These are phyloP conservation scores for Nissolia schottii DNA, from an alignment of 306 rosid genomes.

Conservation along the genomic window DNA sequence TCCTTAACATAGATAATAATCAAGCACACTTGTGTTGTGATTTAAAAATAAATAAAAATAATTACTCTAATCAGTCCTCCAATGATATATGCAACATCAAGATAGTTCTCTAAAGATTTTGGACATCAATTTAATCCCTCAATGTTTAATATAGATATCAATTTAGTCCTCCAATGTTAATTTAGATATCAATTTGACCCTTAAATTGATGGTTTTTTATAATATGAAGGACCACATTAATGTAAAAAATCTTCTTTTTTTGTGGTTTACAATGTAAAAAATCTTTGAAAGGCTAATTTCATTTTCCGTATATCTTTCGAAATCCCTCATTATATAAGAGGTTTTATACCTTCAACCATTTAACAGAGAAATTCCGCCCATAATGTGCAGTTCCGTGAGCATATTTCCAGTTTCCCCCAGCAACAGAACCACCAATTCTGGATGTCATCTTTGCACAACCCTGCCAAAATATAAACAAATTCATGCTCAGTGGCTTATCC, in stretches of 20 bases:
- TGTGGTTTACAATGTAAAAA: too few relatives aligned
- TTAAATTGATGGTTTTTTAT: not conserved
- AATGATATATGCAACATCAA: too few relatives aligned
- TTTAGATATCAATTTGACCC: not conserved
- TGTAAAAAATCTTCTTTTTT: not conserved
- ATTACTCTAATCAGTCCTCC: not conserved
- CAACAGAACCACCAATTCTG: slow-evolving; percentile 92
- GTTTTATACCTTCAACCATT: slow-evolving; percentile 81
- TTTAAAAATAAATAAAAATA: not conserved
- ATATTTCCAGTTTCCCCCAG: slow-evolving; percentile 99
- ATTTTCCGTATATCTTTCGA: not conserved
- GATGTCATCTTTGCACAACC: slow-evolving; percentile 99
- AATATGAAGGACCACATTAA: not conserved
- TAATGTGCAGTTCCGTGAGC: slow-evolving; percentile 99
- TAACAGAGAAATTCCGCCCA: slow-evolving; percentile 89
- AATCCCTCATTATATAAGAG: not conserved
- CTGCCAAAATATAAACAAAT: slow-evolving; percentile 40
- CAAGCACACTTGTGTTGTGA: not conserved
- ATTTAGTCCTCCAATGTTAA: not conserved
- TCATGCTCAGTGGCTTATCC: slow-evolving; percentile 13
- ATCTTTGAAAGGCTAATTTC: not conserved
- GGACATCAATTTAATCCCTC: not conserved
- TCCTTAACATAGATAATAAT: not conserved
- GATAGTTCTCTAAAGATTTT: too few relatives aligned
- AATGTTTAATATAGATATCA: not conserved